A percentile compares a stretch with the other conserved stretches of the same genome.
These are phyloP conservation scores for Claviceps monticola DNA, from an alignment of 2,329 filamentous ascomycete genomes.

Conservation along the genomic window DNA sequence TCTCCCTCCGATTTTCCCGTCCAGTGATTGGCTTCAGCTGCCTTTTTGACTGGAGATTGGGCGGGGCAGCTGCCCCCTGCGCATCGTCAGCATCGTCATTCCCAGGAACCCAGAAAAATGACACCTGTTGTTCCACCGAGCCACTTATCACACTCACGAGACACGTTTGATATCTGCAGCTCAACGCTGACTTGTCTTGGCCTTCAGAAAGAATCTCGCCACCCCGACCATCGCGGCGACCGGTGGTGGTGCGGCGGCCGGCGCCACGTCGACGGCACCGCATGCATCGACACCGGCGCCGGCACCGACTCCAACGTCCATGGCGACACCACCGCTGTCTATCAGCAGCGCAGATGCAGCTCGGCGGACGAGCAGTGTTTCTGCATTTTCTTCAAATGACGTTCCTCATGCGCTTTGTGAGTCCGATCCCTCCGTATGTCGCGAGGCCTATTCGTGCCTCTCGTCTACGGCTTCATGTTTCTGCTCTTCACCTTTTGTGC, in stretches of 20 bases:
- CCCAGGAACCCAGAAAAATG: too few relatives aligned
- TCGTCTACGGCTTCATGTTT: too few relatives aligned
- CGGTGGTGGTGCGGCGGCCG: conserved; percentile 18
- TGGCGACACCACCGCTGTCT: conserved; percentile 8
- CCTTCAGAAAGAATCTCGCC: conserved; percentile 29
- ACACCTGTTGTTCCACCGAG: not conserved
- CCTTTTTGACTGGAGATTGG: too few relatives aligned
- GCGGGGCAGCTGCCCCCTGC: too few relatives aligned
- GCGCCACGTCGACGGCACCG: too few relatives aligned
- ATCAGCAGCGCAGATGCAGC: conserved; percentile 18
- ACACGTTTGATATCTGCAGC: too few relatives aligned
- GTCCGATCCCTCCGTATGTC: conserved; percentile 11
- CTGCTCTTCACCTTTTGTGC: not conserved
- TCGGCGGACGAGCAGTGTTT: conserved; percentile 23
- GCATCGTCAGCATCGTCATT: too few relatives aligned
- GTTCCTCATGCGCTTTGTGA: conserved; percentile 36
- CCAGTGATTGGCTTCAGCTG: too few relatives aligned
- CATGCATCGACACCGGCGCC: not conserved
- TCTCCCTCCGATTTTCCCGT: not conserved
- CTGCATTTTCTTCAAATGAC: conserved; percentile 18
- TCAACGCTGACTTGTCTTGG: not conserved
- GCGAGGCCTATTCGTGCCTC: too few relatives aligned
- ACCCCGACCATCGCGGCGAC: conserved; percentile 23
- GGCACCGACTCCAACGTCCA: not conserved
- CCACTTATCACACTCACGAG: too few relatives aligned